A percentile compares a stretch with the other conserved stretches of the same genome.
These are phyloP conservation scores for Rubia balearica DNA, from an alignment of 305 asterid genomes.

Conservation along the genomic window DNA sequence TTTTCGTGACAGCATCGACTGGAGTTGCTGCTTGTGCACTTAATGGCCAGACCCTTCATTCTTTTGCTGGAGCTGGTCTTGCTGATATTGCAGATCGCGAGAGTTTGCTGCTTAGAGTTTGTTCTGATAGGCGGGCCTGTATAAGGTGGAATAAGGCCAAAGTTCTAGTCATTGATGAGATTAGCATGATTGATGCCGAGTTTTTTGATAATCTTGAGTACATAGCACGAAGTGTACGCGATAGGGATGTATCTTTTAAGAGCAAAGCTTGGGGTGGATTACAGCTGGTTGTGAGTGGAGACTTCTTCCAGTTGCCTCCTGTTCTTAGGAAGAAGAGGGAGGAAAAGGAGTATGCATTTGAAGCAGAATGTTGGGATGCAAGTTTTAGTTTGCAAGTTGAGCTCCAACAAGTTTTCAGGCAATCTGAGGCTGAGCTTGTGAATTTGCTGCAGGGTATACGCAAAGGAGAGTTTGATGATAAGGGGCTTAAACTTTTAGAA, in stretches of 20 bases:
- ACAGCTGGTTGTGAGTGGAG: constrained; percentile 72
- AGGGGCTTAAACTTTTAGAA: constrained; percentile 44
- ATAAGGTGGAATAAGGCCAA: constrained; percentile 51
- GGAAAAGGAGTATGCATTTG: constrained; percentile 49
- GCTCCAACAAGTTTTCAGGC: constrained; percentile 57
- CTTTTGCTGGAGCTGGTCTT: constrained; percentile 59
- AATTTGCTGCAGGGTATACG: constrained; percentile 59
- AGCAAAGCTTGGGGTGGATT: constrained; percentile 61
- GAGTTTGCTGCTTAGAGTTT: constrained; percentile 36
- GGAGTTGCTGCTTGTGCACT: constrained; percentile 69
- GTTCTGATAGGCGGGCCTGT: constrained; percentile 29
- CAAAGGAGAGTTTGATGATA: constrained; percentile 41
- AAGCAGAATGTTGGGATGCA: constrained; percentile 63
- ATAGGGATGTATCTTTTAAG: constrained; percentile 11
- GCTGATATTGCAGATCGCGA: constrained; percentile 25
- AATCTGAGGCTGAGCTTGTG: constrained; percentile 47
- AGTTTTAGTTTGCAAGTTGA: constrained; percentile 56
- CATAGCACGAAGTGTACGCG: constrained; percentile 41
- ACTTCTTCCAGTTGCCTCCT: constrained; percentile 77
- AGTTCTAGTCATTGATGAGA: constrained; percentile 60
- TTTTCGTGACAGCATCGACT: constrained; percentile 73
- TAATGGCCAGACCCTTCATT: constrained; percentile 65
- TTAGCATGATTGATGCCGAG: constrained; percentile 52
- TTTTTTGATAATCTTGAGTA: constrained; percentile 45
- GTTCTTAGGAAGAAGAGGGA: constrained; percentile 20